Percentiles rank a stretch among this genome's conserved stretches.
These are phyloP conservation scores for Suillus americanus DNA, from an alignment of 768 basidiomycete genomes.

Conservation along the genomic window DNA sequence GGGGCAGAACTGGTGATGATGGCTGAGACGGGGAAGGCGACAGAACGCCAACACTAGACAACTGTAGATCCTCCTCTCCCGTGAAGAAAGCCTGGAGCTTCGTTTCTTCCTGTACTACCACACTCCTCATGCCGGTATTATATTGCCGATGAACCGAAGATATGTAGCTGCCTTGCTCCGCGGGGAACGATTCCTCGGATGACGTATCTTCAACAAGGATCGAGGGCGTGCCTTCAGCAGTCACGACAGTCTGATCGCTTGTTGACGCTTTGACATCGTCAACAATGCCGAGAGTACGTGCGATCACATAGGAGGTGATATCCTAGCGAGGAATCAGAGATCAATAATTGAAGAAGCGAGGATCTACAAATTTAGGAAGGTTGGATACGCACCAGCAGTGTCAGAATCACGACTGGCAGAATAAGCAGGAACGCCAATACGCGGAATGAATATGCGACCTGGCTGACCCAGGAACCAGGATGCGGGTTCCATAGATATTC, in stretches of 20 bases:
- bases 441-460: conserved; percentile 61
- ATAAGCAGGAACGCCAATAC: conserved; percentile 56
- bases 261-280: conserved; percentile 76
- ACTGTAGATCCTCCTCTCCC: conserved; percentile 47
- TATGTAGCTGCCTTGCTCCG: conserved; percentile 9
- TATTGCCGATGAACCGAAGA: conserved; percentile 5
- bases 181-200: conserved; percentile 16
- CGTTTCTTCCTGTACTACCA: conserved; percentile 4
- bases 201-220: conserved; percentile 11
- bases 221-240: conserved; percentile 15
- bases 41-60: conserved; percentile 72
- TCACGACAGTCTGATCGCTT: conserved; percentile 43
- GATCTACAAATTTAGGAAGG: conserved; percentile 10
- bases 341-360: conserved; percentile 5
- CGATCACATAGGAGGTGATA: conserved; percentile 78
- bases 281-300: conserved; percentile 76
- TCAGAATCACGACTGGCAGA: conserved; percentile 55
- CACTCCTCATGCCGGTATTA: not conserved
- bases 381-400: conserved; percentile 56
- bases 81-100: conserved; percentile 50
- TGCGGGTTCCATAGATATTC: conserved; percentile 64
- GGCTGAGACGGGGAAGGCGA: conserved; percentile 70
- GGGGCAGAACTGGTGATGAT: conserved; percentile 58
- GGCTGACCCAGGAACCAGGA: conserved; percentile 65
- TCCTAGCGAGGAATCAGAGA: conserved; percentile 46